Base-by-base conservation (phyloP, 371 early-diverging fungal genomes). In the Syncephalastrum monosporum region DNA sequence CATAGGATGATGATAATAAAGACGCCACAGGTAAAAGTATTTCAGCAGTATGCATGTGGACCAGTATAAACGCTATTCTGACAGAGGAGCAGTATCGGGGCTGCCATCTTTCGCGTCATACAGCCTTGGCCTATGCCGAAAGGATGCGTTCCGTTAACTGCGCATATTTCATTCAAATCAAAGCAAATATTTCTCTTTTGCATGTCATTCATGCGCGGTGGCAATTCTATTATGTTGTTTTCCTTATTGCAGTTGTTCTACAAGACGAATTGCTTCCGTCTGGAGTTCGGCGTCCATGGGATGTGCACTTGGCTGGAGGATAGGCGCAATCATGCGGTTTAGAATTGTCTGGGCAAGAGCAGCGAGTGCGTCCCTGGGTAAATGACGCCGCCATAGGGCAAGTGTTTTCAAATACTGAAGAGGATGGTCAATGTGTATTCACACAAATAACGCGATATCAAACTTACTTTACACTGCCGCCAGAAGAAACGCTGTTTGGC, bases 401-500 rank as follows among this genome's bases (percentile, higher is more conserved):
- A 75, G 42, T 14, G 64, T 65, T 38, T 75, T 75, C 24, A 75
- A 50, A 44, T 71, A 69, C 63, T 64, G 21, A 21, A 52, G 27
- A 41, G 4, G 3, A 19, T 42, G 19, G 15, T 17, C 3, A 8
- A 5, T 42, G 10, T 19, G 53, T 42, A 15, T 33, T 21, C 21
- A 21, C 21, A 21, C 21, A 21, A 21, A 21, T 2, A 21, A 21
- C 1, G 21, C 1, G 43, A 10, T 45, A 16, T 48, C 8, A 45
- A 2, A 43, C 23, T 41, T 55, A 61, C 68, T 55, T 76, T 76
- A 63, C 69, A 72, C 51, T 69, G 66, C 21, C 72, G 52, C 68
- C 65, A 68, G 25, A 74, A 60, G 46, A 77, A 68, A 4, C 72
- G 66, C 14, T 63, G 50, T 21, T 74, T 74, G 7, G 71, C 67